Conservation (phyloP, 306 rosid genomes). For the Lathyrus aphaca region DNA sequence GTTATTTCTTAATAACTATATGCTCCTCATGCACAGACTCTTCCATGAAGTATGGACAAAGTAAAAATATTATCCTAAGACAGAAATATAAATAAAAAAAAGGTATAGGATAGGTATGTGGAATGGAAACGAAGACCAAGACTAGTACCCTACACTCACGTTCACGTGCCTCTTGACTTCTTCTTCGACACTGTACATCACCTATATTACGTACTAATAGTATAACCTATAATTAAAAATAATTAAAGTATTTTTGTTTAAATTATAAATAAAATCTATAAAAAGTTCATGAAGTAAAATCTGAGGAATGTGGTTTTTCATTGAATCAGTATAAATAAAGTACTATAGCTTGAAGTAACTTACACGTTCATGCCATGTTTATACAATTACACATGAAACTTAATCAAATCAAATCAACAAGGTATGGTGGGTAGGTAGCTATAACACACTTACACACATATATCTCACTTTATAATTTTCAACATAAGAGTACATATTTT, state of each 20-base stretch:
- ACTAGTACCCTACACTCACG: conserved; percentile 1
- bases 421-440: conserved; percentile 39
- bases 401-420: not conserved
- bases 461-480: conserved; percentile 33
- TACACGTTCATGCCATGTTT: conserved; percentile 2
- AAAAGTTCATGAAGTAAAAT: not conserved
- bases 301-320: no score
- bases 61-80: not conserved
- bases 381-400: not conserved
- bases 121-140: not conserved
- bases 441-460: conserved; percentile 4
- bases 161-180: conserved; percentile 8
- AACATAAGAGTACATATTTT: conserved; percentile 37
- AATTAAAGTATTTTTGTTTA: not conserved
- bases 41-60: not conserved
- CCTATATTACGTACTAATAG: not conserved
- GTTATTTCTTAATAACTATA: no score
- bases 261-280: not conserved
- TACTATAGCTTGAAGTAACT: not conserved
- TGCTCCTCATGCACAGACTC: not conserved
- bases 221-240: not conserved
- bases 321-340: no score
- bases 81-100: not conserved
- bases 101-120: not conserved
- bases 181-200: not conserved